Conservation (phyloP, 2,329 filamentous ascomycete species). For the Arthrobotrys pseudoclavata region DNA sequence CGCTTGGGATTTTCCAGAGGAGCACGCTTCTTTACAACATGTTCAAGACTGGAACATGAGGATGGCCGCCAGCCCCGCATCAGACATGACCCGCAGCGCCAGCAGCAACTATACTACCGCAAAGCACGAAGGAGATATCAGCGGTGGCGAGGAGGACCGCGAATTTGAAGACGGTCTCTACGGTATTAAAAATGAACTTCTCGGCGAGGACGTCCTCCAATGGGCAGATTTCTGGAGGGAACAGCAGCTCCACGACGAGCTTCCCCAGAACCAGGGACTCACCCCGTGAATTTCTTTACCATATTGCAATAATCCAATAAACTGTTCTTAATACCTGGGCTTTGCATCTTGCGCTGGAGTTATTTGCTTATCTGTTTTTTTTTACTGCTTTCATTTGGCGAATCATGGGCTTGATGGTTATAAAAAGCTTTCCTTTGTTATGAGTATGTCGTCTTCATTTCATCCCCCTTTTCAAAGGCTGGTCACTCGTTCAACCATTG, state of each 20-base stretch:
- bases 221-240: slow-evolving; percentile 60
- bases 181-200: slow-evolving; percentile 59
- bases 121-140: slow-evolving; percentile 56
- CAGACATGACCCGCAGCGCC: slow-evolving; percentile 58
- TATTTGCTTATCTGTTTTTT: slow-evolving; percentile 29
- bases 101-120: slow-evolving; percentile 57
- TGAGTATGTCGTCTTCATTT: slow-evolving; percentile 39
- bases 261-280: slow-evolving; percentile 57
- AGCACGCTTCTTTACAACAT: slow-evolving; percentile 57
- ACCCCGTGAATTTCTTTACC: slow-evolving; percentile 43
- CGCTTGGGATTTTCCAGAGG: slow-evolving; percentile 54
- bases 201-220: slow-evolving; percentile 56
- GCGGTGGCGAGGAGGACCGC: slow-evolving; percentile 59
- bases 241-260: slow-evolving; percentile 56
- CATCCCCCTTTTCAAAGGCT: slow-evolving; percentile 49
- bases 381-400: slow-evolving; percentile 37
- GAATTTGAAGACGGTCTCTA: slow-evolving; percentile 59
- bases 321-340: slow-evolving; percentile 53
- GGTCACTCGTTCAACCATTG: slow-evolving; percentile 59
- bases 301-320: slow-evolving; percentile 25
- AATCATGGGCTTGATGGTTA: slow-evolving; percentile 54
- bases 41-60: slow-evolving; percentile 59
- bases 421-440: slow-evolving; percentile 60
- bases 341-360: slow-evolving; percentile 59
- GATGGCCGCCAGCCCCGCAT: slow-evolving; percentile 56